These are phyloP conservation scores for Flaveria brownii DNA, from an alignment of 129 eudicot genomes.

Conservation along the genomic window DNA sequence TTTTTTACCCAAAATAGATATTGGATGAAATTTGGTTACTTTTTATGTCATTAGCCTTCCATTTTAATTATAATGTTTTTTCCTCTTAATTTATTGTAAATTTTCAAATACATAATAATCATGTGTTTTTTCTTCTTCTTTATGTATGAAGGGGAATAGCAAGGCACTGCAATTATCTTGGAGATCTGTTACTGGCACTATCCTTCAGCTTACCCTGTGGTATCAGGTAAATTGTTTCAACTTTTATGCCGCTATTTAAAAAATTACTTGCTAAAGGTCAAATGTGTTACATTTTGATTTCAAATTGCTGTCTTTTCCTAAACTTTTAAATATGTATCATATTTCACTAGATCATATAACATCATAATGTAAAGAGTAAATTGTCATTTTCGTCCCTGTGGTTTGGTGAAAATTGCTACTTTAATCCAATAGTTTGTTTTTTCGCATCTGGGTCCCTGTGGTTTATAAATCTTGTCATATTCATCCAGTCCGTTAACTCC, in stretches of 20 bases:
- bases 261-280: background rate
- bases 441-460: too few relatives aligned
- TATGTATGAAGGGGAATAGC: conserved; percentile 70
- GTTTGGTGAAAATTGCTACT: too few relatives aligned
- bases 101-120: background rate
- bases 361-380: conserved; percentile 5
- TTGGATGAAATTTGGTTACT: too few relatives aligned
- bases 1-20: too few relatives aligned
- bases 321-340: conserved; percentile 5
- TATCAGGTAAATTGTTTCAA: conserved; percentile 53
- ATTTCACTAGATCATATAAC: background rate
- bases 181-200: conserved; percentile 84
- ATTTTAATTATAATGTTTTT: too few relatives aligned
- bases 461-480: too few relatives aligned
- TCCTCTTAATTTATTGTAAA: too few relatives aligned
- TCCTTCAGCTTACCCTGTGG: conserved; percentile 95
- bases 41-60: too few relatives aligned
- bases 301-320: background rate
- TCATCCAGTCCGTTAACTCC: too few relatives aligned
- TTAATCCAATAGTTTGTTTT: too few relatives aligned
- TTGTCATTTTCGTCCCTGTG: too few relatives aligned
- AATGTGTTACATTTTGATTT: background rate
- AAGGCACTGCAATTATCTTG: conserved; percentile 79
- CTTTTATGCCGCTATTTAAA: background rate
- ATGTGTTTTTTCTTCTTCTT: conserved; percentile 1